Conservation (phyloP, 73 alveolate species). For the Tetrahymena elliotti region DNA sequence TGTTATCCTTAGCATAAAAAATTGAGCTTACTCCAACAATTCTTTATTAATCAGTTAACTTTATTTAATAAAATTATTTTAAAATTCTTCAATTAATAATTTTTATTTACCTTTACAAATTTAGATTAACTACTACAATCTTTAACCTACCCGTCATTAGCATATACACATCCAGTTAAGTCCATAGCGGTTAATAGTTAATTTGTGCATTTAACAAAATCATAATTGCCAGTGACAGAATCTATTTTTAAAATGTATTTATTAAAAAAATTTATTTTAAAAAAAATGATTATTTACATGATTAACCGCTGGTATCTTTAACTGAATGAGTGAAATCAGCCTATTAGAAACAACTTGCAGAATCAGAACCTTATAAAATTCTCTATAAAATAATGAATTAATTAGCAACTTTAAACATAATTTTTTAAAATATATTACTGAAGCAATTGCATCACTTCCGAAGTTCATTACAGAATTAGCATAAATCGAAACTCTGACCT, state of each 20-base stretch:
- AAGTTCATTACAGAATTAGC: background rate
- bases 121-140: background rate
- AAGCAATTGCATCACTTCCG: background rate
- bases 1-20: background rate
- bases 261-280: no score
- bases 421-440: background rate
- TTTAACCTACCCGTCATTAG: background rate
- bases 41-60: background rate
- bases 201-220: background rate
- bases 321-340: background rate
- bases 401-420: no score
- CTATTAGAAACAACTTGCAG: background rate
- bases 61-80: no score
- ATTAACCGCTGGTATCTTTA: no score
- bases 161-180: background rate
- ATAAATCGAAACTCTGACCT: background rate
- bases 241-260: no score
- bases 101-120: background rate
- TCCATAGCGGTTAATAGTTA: background rate
- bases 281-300: no score
- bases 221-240: background rate
- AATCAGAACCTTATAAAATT: background rate
- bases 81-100: no score
- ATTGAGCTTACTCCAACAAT: background rate
- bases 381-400: background rate